A percentile compares a stretch with the other conserved stretches of the same genome.
These are phyloP conservation scores for Coemansia sp. DNA, from an alignment of 192 early-diverging fungal genomes.

Conservation along the genomic window DNA sequence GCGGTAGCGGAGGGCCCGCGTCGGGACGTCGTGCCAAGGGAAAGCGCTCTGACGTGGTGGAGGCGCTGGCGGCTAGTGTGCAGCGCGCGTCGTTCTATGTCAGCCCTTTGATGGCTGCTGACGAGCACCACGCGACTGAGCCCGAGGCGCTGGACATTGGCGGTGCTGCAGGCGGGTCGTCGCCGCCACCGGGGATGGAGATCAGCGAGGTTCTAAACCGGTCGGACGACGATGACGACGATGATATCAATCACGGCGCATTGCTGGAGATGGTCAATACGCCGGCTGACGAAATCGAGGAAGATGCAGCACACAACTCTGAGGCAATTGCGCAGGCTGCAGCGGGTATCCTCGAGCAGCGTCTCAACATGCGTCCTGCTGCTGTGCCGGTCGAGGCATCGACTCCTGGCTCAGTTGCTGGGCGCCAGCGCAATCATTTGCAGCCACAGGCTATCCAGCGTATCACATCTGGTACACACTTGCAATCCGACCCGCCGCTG, in stretches of 20 bases:
- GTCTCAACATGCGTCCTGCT: constrained; percentile 23
- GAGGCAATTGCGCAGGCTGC: constrained; percentile 45
- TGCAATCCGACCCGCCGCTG: constrained; percentile 57
- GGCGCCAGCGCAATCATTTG: constrained; percentile 15
- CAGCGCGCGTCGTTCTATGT: constrained; percentile 55
- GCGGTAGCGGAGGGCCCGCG: neutral
- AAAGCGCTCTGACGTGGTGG: constrained; percentile 17
- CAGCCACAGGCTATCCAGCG: constrained; percentile 36
- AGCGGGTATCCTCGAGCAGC: constrained; percentile 47
- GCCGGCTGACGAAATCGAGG: constrained; percentile 40
- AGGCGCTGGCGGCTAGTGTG: constrained; percentile 19
- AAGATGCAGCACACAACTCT: constrained; percentile 34
- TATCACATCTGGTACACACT: constrained; percentile 57
- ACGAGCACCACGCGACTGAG: constrained; percentile 45
- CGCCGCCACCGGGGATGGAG: constrained; percentile 43
- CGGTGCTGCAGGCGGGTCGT: constrained; percentile 7
- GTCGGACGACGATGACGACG: constrained; percentile 54
- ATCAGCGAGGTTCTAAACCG: constrained; percentile 58
- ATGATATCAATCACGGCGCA: constrained; percentile 51
- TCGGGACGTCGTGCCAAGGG: neutral
- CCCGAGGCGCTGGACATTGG: constrained; percentile 55
- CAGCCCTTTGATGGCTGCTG: constrained; percentile 43
- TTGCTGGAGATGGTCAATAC: constrained; percentile 62
- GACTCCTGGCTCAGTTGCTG: neutral
- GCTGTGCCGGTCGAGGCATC: constrained; percentile 37